A percentile compares a stretch with the other conserved stretches of the same genome.
Conservation (phyloP, 164 flowering plant genomes). For the Tinospora cordifolia region DNA sequence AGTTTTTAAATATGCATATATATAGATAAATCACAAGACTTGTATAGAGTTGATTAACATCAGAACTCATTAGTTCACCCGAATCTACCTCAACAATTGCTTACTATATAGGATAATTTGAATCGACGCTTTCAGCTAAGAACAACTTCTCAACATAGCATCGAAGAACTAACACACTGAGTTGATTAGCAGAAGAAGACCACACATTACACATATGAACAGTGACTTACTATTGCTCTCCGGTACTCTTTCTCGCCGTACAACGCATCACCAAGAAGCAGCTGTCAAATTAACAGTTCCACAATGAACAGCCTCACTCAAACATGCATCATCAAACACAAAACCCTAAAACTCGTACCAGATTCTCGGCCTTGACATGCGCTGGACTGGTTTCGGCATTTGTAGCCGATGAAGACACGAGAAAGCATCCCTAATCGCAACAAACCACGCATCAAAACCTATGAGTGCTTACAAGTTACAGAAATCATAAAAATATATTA, state of each 20-base stretch:
- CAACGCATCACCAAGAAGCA: conserved; percentile 77
- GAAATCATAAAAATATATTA: too few species aligned
- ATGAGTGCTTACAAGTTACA: background rate
- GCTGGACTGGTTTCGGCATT: conserved; percentile 60
- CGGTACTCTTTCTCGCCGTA: conserved; percentile 69
- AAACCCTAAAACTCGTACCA: conserved; percentile 32
- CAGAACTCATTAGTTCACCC: too few species aligned
- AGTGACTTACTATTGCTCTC: conserved; percentile 58
- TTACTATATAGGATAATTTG: background rate
- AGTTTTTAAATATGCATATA: too few species aligned
- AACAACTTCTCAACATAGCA: background rate
- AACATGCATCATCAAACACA: background rate
- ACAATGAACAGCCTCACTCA: background rate
- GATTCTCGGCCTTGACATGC: conserved; percentile 62
- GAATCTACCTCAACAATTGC: too few species aligned
- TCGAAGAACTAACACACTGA: background rate
- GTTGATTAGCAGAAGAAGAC: background rate
- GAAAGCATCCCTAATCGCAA: conserved; percentile 60
- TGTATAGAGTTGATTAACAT: too few species aligned
- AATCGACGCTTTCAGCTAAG: background rate
- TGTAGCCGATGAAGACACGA: conserved; percentile 61
- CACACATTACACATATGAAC: too few species aligned
- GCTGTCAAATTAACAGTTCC: conserved; percentile 29
- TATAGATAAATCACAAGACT: too few species aligned
- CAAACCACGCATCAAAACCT: background rate